These are phyloP conservation scores for Zymoseptoria ardabiliae DNA, from an alignment of 2,329 filamentous ascomycete species.

Conservation along the genomic window DNA sequence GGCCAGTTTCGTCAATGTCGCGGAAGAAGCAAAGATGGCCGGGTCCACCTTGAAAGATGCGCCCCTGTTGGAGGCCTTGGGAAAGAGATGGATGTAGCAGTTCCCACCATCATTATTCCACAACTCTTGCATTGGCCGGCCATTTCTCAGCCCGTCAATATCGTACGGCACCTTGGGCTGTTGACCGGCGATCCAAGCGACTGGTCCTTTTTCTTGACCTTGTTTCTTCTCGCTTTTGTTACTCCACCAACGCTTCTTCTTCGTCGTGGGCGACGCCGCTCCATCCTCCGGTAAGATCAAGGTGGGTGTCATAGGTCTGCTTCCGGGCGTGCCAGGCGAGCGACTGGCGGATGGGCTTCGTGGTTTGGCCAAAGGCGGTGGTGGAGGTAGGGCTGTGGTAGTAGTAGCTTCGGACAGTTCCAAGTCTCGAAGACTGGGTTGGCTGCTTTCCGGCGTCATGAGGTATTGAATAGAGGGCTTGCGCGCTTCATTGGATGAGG, in stretches of 20 bases:
- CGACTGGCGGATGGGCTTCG: conserved; percentile 18
- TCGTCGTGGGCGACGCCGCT: conserved; percentile 14
- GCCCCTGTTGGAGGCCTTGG: conserved; percentile 47
- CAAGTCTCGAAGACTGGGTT: conserved; percentile 20
- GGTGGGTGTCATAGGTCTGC: conserved; percentile 19
- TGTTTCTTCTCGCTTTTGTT: conserved; percentile 26
- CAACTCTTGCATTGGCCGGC: conserved; percentile 50
- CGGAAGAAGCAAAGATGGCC: conserved; percentile 50
- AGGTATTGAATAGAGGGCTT: conserved; percentile 13
- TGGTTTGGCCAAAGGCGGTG: conserved; percentile 11
- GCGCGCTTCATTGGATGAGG: conserved; percentile 11
- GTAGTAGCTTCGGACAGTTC: conserved; percentile 11
- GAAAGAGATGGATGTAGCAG: conserved; percentile 55
- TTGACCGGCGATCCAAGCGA: conserved; percentile 54
- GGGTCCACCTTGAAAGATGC: conserved; percentile 57
- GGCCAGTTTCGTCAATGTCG: conserved; percentile 47
- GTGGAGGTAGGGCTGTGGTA: conserved; percentile 13
- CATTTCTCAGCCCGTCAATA: conserved; percentile 42
- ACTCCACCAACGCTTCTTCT: conserved; percentile 27
- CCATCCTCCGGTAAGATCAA: conserved; percentile 15
- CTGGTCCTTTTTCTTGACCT: conserved; percentile 31
- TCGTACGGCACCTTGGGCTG: conserved; percentile 52
- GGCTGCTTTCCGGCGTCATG: conserved; percentile 10
- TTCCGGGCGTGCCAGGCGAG: conserved; percentile 9
- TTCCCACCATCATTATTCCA: conserved; percentile 56